Evolutionary conservation across 495 filamentous ascomycete genomes (phyloP).

Genomic region (Aspergillus sclerotioniger): DNA sequence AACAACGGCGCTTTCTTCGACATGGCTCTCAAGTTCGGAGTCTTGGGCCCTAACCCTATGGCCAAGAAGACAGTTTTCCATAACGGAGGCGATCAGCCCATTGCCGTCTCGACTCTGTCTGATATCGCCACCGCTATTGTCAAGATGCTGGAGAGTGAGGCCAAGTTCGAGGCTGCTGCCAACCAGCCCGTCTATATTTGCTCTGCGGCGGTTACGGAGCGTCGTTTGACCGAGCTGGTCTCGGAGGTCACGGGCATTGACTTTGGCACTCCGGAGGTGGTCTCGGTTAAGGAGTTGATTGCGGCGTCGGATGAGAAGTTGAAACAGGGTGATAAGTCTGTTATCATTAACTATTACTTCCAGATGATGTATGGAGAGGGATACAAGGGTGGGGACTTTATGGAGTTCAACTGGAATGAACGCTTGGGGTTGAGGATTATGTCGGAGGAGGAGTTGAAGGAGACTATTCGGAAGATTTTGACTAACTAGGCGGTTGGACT

Average conservation of each 20-base stretch:
- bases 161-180: not conserved
- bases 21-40: not conserved
- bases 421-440: not conserved
- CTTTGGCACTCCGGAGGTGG: not conserved
- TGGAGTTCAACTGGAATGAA: not conserved
- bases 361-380: not conserved
- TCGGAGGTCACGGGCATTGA: not conserved
- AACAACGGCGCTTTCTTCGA: not conserved
- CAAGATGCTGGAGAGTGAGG: not conserved
- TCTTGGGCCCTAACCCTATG: not conserved
- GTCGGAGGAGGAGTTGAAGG: not conserved
- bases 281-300: not conserved
- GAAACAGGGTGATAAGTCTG: not conserved
- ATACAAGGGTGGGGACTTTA: not conserved
- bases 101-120: not conserved
- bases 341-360: not conserved
- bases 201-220: not conserved
- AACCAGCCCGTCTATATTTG: not conserved
- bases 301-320: not conserved
- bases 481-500: not conserved
- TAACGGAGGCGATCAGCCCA: not conserved
- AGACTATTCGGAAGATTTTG: not conserved
- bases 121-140: not conserved
- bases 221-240: not conserved
- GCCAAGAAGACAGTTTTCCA: not conserved